phyloP scores from a whole-genome alignment of 202 grass and related monocot species.

The Dendrocalamus latiflorus region DNA sequence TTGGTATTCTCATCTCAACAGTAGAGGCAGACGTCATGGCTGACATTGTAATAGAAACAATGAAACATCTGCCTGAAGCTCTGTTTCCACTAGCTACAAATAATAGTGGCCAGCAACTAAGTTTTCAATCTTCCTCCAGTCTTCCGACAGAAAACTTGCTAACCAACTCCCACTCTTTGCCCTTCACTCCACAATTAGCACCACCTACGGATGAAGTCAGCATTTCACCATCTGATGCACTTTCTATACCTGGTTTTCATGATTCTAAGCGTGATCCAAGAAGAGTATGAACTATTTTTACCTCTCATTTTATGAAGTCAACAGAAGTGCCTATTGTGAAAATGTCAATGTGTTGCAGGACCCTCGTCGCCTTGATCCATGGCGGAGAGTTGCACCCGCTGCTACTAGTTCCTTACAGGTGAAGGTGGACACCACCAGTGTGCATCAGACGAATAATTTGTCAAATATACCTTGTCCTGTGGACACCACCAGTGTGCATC shows the following conservation, averaged over 20 bases:
- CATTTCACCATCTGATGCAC: constrained; percentile 37
- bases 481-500: constrained; percentile 38
- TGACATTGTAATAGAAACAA: constrained; percentile 99
- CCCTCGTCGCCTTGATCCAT: constrained; percentile 94
- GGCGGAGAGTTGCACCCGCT: constrained; percentile 49
- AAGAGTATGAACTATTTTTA: constrained; percentile 67
- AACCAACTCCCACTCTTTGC: constrained; percentile 8
- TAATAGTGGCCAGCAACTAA: constrained; percentile 26
- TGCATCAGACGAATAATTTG: constrained; percentile 35
- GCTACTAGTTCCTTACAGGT: constrained; percentile 34
- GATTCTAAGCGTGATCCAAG: constrained; percentile 90
- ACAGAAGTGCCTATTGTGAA: constrained; percentile 24
- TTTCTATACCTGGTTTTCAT: constrained; percentile 30
- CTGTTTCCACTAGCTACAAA: constrained; percentile 21
- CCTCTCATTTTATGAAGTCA: constrained; percentile 26
- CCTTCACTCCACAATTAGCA: constrained; percentile 26
- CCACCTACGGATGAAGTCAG: constrained; percentile 30
- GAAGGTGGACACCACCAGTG: constrained; percentile 40
- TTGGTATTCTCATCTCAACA: constrained; percentile 85
- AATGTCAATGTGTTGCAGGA: constrained; percentile 59
- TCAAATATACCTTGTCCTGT: constrained; percentile 34
- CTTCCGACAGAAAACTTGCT: constrained; percentile 25
- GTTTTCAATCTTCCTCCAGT: constrained; percentile 38
- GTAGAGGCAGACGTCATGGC: constrained; percentile 92
- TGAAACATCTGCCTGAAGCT: constrained; percentile 74